Conservation (phyloP, 768 basidiomycete genomes). For the Leccinum rimulosum region DNA sequence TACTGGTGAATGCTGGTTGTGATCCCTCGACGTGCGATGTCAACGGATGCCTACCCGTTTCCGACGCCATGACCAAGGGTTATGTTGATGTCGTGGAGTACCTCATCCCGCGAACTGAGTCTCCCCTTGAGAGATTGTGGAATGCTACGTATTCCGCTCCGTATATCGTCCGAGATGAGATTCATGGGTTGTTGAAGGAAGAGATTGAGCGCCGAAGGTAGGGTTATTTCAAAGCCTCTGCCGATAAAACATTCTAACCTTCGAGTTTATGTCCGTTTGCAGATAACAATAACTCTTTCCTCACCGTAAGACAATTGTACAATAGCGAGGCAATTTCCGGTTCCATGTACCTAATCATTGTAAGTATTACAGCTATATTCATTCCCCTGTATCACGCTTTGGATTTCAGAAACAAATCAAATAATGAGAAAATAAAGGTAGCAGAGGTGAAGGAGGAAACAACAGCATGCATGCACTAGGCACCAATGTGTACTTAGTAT, state of each 20-base stretch:
- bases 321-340: no score
- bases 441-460: no score
- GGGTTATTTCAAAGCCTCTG: background rate
- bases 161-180: accelerated
- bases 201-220: background rate
- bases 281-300: background rate
- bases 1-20: conserved; percentile 3
- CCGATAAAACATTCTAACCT: background rate
- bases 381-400: no score
- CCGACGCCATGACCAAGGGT: background rate
- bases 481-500: no score
- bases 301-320: no score
- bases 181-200: background rate
- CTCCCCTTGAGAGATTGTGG: background rate
- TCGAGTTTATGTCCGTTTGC: no score
- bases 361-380: no score
- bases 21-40: conserved; percentile 1
- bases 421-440: no score
- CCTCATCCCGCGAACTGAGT: background rate
- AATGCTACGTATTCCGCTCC: background rate
- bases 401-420: no score
- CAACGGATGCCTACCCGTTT: background rate
- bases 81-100: background rate
- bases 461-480: no score
- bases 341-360: no score